Conservation (phyloP, 2,329 filamentous ascomycete genomes). For the Fusarium circinatum region DNA sequence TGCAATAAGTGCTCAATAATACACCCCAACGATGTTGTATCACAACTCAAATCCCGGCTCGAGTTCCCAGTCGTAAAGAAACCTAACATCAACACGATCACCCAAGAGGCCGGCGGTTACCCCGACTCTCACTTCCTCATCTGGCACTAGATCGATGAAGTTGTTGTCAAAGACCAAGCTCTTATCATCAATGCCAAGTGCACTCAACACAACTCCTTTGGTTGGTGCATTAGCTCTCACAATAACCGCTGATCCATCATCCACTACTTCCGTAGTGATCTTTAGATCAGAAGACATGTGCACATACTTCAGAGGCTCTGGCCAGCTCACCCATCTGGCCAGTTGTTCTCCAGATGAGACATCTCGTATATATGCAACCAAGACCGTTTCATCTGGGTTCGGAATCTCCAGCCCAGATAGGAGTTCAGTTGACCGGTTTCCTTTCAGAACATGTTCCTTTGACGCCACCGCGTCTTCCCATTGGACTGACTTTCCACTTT, state of each 20-base stretch:
- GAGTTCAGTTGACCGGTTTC: neutral
- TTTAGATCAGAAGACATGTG: neutral
- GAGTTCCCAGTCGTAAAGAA: constrained; percentile 10
- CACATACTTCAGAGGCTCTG: neutral
- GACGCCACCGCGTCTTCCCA: rapidly evolving
- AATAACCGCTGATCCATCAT: neutral
- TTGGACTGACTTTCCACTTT: neutral
- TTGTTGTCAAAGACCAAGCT: neutral
- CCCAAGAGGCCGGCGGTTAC: rapidly evolving
- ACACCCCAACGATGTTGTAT: rapidly evolving
- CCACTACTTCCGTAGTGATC: rapidly evolving
- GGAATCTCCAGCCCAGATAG: neutral
- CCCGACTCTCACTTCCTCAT: neutral
- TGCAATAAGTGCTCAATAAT: rapidly evolving
- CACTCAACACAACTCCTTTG: neutral
- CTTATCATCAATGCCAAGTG: rapidly evolving
- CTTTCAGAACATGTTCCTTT: neutral
- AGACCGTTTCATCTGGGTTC: neutral
- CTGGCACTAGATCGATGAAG: neutral
- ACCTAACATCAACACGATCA: neutral
- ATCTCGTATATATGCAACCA: neutral
- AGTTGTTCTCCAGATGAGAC: neutral
- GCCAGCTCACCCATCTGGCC: constrained; percentile 8
- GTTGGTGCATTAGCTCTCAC: neutral
- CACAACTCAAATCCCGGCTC: neutral